Evolutionary conservation across 768 basidiomycete genomes (phyloP).

Genomic region (Podaxis mareebaensis): DNA sequence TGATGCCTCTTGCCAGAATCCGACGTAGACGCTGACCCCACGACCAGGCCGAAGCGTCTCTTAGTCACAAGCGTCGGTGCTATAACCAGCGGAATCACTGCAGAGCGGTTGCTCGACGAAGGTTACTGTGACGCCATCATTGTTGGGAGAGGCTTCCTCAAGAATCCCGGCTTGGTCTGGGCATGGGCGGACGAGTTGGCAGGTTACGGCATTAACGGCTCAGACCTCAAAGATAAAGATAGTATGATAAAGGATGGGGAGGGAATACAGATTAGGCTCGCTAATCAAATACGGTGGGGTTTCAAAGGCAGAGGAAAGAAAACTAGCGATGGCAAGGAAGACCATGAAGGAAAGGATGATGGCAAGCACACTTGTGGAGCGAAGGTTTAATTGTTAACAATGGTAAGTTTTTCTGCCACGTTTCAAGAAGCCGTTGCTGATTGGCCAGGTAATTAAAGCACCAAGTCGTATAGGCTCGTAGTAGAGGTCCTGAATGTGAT

Average conservation of each 20-base stretch:
- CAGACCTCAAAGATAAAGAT: neutral
- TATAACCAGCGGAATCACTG: constrained; percentile 55
- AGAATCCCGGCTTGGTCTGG: constrained; percentile 55
- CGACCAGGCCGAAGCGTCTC: neutral
- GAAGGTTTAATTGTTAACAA: neutral
- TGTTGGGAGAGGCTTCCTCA: constrained; percentile 56
- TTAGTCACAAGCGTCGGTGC: constrained; percentile 52
- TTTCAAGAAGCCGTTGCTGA: neutral
- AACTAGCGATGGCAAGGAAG: constrained; percentile 24
- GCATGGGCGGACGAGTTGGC: constrained; percentile 38
- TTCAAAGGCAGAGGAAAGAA: constrained; percentile 17
- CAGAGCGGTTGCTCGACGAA: constrained; percentile 56
- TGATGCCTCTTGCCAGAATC: neutral
- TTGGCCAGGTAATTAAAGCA: neutral
- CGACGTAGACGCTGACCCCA: neutral
- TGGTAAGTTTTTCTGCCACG: neutral
- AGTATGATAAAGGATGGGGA: constrained; percentile 1
- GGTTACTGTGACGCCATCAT: constrained; percentile 61
- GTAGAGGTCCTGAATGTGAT: neutral
- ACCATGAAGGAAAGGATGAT: constrained; percentile 23
- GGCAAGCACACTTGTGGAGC: constrained; percentile 2
- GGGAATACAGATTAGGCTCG: constrained; percentile 14
- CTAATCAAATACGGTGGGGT: constrained; percentile 21
- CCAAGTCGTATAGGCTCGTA: neutral
- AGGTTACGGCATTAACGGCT: neutral